A percentile compares a stretch with the other conserved stretches of the same genome.
Conservation (phyloP, 1,284 basidiomycete genomes). For the Trametes polyzona region DNA sequence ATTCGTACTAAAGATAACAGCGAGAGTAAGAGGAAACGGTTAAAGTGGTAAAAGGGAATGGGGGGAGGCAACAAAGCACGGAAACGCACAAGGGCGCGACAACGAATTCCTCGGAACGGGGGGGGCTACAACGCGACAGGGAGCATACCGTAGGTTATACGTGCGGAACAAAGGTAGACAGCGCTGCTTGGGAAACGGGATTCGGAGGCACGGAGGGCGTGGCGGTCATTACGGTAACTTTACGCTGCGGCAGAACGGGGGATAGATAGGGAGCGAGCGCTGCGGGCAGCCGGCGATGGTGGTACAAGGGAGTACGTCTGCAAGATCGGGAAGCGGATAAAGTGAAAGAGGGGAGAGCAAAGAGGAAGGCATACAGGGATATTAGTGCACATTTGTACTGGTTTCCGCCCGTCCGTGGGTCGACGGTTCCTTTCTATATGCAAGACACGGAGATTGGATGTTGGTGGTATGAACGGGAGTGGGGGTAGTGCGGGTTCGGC, state of each 20-base stretch:
- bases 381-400: conserved; percentile 27
- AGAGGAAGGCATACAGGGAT: conserved; percentile 23
- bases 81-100: background rate
- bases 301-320: conserved; percentile 23
- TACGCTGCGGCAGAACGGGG: conserved; percentile 19
- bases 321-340: background rate
- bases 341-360: conserved; percentile 9
- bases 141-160: conserved; percentile 16
- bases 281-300: conserved; percentile 20
- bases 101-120: conserved; percentile 15
- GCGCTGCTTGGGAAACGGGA: conserved; percentile 5
- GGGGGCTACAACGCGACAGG: conserved; percentile 1
- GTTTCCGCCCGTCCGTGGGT: conserved; percentile 21
- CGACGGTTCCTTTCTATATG: conserved; percentile 27
- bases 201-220: conserved; percentile 2
- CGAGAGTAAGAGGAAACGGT: too few species aligned
- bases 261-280: conserved; percentile 13
- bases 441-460: conserved; percentile 16
- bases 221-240: conserved; percentile 24
- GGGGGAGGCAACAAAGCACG: background rate
- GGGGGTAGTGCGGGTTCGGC: conserved; percentile 13
- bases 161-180: conserved; percentile 16
- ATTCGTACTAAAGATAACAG: conserved; percentile 23
- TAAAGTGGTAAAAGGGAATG: background rate
- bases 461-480: conserved; percentile 6